Evolutionary conservation across 108 stramenopile genomes (phyloP), one percentile per base, ranked within the genome.

Genomic region (Fragilaria crotonensis): DNA sequence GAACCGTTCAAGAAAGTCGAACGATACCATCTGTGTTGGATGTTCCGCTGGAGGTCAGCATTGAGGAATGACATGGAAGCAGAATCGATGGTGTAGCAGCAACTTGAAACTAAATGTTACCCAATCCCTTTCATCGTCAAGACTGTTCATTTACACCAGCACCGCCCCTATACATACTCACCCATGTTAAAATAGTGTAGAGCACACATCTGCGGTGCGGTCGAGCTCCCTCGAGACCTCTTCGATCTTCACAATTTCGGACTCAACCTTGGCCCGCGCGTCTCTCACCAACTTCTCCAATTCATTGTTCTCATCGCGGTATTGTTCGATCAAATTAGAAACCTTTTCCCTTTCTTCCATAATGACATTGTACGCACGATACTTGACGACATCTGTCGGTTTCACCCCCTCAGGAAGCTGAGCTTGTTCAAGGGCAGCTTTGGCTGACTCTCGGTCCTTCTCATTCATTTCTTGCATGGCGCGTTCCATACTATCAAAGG

Each of bases 151-250:
- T n/a, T n/a, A n/a, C n/a, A n/a, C n/a, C n/a, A n/a, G n/a, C n/a
- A n/a, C n/a, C n/a, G n/a, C n/a, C n/a, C n/a, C n/a, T n/a, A n/a
- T n/a, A n/a, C n/a, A n/a, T n/a, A n/a, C n/a, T n/a, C n/a, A n/a
- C n/a, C n/a, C n/a, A n/a, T n/a, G n/a, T n/a, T n/a, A n/a, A n/a
- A n/a, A n/a, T n/a, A n/a, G n/a, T n/a, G n/a, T 73, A 55, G 72
- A 65, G 53, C 65, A 66, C n/a, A 47, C 50, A 73, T 73, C 47
- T 3, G 72, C 72, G 7, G 65, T 44, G 18, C 49, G 45, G 5
- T 59, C 53, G 28, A 66, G 29, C 52, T 73, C 56, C 2, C 5
- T 44, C n/a, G 51, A 64, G 26, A 55, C 59, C 25, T 30, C 2
- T 25, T 66, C 47, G n/a, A 73, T 51, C 22, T 28, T 33, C 25